Conservation (phyloP, 2,329 filamentous ascomycete genomes). For the Cordyceps cicadae region DNA sequence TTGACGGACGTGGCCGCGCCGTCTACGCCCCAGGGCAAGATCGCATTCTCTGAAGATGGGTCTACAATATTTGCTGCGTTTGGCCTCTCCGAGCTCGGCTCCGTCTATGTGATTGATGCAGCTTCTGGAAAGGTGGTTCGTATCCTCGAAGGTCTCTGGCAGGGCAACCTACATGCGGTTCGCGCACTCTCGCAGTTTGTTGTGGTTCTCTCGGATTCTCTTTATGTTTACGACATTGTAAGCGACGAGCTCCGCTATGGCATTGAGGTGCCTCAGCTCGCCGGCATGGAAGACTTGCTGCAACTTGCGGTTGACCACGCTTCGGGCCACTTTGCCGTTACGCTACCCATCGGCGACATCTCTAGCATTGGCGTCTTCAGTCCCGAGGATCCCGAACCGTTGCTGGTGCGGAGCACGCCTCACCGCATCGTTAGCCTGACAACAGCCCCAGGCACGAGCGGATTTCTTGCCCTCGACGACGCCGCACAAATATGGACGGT, state of each 20-base stretch:
- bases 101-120: constrained; percentile 70
- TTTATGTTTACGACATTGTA: constrained; percentile 80
- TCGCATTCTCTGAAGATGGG: constrained; percentile 77
- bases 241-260: constrained; percentile 64
- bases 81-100: constrained; percentile 45
- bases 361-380: constrained; percentile 61
- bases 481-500: constrained; percentile 62
- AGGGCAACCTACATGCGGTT: constrained; percentile 56
- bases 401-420: constrained; percentile 49
- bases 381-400: constrained; percentile 47
- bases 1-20: constrained; percentile 21
- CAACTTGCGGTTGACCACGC: constrained; percentile 64
- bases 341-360: constrained; percentile 38
- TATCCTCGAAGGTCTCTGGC: constrained; percentile 60
- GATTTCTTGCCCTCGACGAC: constrained; percentile 71
- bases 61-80: constrained; percentile 69
- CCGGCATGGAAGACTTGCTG: constrained; percentile 37
- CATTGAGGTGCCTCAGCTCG: constrained; percentile 42
- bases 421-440: constrained; percentile 59
- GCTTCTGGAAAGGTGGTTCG: constrained; percentile 57
- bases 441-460: constrained; percentile 53
- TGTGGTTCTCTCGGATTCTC: constrained; percentile 62
- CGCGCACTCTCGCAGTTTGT: constrained; percentile 66
- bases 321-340: constrained; percentile 58
- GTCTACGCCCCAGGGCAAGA: constrained; percentile 44